These are phyloP conservation scores for Fusarium marasasianum DNA, from an alignment of 2,329 filamentous ascomycete species.

Conservation along the genomic window DNA sequence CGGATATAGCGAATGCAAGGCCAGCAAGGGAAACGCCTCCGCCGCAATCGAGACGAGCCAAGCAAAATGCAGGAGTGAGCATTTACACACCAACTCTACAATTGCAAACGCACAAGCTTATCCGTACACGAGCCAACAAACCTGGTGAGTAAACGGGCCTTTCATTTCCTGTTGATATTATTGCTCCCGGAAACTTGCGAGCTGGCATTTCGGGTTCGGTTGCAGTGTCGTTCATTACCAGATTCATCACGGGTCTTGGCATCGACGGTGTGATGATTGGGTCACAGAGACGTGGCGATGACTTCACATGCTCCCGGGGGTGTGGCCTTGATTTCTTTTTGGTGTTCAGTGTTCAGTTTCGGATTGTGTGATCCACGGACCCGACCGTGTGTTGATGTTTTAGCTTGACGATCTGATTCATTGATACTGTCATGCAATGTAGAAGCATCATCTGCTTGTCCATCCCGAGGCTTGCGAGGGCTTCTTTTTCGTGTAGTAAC, in stretches of 20 bases:
- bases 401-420: neutral
- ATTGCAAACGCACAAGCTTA: neutral
- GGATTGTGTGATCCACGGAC: slow-evolving; percentile 17
- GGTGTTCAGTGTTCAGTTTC: slow-evolving; percentile 2
- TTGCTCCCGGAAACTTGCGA: neutral
- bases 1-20: slow-evolving; percentile 6
- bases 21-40: slow-evolving; percentile 7
- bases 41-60: slow-evolving; percentile 12
- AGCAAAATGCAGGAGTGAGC: slow-evolving; percentile 16
- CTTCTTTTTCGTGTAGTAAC: slow-evolving; percentile 3
- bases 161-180: neutral
- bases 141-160: slow-evolving; percentile 1
- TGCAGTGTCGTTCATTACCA: slow-evolving; percentile 32
- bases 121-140: neutral
- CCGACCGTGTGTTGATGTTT: slow-evolving; percentile 18
- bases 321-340: slow-evolving; percentile 16
- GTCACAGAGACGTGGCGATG: slow-evolving; percentile 34
- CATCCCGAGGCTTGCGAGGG: neutral
- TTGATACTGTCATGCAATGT: neutral
- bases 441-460: neutral
- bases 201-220: slow-evolving; percentile 15
- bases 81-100: slow-evolving; percentile 15
- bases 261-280: slow-evolving; percentile 33
- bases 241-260: slow-evolving; percentile 33
- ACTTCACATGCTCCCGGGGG: slow-evolving; percentile 37